A percentile compares a stretch with the other conserved stretches of the same genome.
These are phyloP conservation scores for Globisporangium spinosum DNA, from an alignment of 352 stramenopile genomes.

Conservation along the genomic window DNA sequence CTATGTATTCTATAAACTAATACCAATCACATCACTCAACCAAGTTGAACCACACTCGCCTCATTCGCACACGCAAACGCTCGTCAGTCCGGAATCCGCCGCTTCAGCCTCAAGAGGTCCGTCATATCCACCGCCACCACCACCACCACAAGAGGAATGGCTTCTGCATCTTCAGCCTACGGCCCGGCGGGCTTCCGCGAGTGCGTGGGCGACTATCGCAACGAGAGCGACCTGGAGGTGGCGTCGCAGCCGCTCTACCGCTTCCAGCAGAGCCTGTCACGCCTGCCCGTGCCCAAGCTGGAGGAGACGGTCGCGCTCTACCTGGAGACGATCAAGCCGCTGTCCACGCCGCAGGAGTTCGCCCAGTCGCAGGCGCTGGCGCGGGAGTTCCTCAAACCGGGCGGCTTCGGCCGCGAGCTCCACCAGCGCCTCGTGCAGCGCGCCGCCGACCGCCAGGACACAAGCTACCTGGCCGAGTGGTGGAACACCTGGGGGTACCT, in stretches of 20 bases:
- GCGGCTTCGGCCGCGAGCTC: slow-evolving; percentile 69
- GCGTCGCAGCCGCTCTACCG: slow-evolving; percentile 57
- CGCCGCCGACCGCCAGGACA: slow-evolving; percentile 53
- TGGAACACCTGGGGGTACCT: slow-evolving; percentile 82
- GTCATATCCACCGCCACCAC: neutral
- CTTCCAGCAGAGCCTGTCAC: slow-evolving; percentile 84
- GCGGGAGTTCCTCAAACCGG: slow-evolving; percentile 53
- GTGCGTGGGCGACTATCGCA: slow-evolving; percentile 90
- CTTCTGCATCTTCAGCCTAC: slow-evolving; percentile 19
- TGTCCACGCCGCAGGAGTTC: slow-evolving; percentile 80
- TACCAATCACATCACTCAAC: neutral
- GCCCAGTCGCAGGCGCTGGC: slow-evolving; percentile 61
- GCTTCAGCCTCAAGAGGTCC: neutral
- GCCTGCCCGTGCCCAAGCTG: slow-evolving; percentile 89
- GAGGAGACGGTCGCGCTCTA: slow-evolving; percentile 89
- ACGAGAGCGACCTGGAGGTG: slow-evolving; percentile 64
- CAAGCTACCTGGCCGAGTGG: slow-evolving; percentile 70
- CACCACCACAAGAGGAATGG: neutral
- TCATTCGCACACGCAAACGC: neutral
- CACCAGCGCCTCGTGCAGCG: slow-evolving; percentile 62
- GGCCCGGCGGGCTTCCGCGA: slow-evolving; percentile 90
- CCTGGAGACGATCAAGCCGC: slow-evolving; percentile 81
- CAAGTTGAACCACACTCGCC: slow-evolving; percentile 1
- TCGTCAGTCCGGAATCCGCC: slow-evolving; percentile 2
- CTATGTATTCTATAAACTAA: neutral